Conservation (phyloP, 2,329 filamentous ascomycete species). For the Fusarium scirpi region DNA sequence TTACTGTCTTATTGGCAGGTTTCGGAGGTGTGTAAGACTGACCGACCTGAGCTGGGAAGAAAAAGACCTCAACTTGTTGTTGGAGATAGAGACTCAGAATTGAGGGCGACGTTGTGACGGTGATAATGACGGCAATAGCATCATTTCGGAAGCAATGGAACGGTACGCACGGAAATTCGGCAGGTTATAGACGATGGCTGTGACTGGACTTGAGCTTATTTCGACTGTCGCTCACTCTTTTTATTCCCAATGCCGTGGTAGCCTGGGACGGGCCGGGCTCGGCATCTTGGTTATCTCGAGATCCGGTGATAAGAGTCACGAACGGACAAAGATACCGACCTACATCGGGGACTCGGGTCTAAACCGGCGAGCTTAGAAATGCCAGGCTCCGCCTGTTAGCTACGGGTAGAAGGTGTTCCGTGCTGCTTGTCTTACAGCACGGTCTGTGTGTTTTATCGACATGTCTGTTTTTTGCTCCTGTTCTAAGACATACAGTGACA, state of each 20-base stretch:
- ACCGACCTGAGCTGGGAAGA: background rate
- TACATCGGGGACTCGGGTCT: slow-evolving; percentile 29
- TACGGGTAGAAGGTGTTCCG: slow-evolving; percentile 2
- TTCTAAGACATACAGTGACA: slow-evolving; percentile 5
- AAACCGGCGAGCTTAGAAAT: slow-evolving; percentile 13
- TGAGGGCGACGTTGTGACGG: background rate
- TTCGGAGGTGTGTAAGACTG: slow-evolving; percentile 11
- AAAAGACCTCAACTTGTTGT: slow-evolving; percentile 13
- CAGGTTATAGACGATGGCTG: background rate
- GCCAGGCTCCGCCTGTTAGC: background rate
- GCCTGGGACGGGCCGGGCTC: slow-evolving; percentile 15
- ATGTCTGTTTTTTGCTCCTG: background rate
- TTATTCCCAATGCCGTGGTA: background rate
- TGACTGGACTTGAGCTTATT: slow-evolving; percentile 14
- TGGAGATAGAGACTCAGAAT: background rate
- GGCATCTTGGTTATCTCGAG: slow-evolving; percentile 13
- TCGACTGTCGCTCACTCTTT: background rate
- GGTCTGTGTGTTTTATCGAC: background rate
- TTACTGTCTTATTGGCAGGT: background rate
- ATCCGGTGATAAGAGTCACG: background rate
- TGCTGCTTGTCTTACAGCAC: slow-evolving; percentile 14
- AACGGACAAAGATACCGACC: slow-evolving; percentile 19
- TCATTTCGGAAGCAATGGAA: background rate
- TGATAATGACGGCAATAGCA: slow-evolving; percentile 2
- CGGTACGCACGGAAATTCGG: background rate